These are phyloP conservation scores for Salix koriyanagi DNA, from an alignment of 345 rosid genomes.

Conservation along the genomic window DNA sequence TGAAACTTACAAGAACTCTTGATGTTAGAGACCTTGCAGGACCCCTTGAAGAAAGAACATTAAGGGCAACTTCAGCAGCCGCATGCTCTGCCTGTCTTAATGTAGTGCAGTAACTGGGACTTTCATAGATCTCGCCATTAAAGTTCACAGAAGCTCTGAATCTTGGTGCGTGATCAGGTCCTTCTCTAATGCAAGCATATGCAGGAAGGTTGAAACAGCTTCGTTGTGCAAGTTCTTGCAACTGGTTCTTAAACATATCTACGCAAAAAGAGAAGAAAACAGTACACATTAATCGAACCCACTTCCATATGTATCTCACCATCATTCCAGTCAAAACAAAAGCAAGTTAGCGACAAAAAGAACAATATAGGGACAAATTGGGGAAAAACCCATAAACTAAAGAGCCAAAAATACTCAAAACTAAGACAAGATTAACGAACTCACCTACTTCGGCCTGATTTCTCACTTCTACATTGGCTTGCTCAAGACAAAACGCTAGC, in stretches of 20 bases:
- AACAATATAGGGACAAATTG: background rate
- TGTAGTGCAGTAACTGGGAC: conserved; percentile 50
- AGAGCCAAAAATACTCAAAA: background rate
- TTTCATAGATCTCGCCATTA: conserved; percentile 67
- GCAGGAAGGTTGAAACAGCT: conserved; percentile 77
- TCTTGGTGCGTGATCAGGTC: conserved; percentile 81
- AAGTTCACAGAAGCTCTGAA: conserved; percentile 75
- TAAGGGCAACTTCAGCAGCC: conserved; percentile 70
- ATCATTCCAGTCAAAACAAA: background rate
- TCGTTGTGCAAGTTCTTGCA: conserved; percentile 75
- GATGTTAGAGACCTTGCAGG: conserved; percentile 71
- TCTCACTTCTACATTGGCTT: conserved; percentile 26
- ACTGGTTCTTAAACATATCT: conserved; percentile 71
- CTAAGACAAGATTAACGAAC: conserved; percentile 17
- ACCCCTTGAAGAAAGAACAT: conserved; percentile 47
- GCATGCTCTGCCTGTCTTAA: conserved; percentile 74
- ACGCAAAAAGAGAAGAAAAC: background rate
- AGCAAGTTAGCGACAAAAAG: background rate
- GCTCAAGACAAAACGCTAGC: conserved; percentile 7
- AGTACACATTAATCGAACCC: background rate
- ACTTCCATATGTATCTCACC: background rate
- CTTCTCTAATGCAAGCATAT: conserved; percentile 63
- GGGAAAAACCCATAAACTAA: background rate
- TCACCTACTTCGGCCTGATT: conserved; percentile 32
- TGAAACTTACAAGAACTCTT: conserved; percentile 55